phyloP scores from a whole-genome alignment of 2,329 filamentous ascomycete species.

The Xylaria multiplex region DNA sequence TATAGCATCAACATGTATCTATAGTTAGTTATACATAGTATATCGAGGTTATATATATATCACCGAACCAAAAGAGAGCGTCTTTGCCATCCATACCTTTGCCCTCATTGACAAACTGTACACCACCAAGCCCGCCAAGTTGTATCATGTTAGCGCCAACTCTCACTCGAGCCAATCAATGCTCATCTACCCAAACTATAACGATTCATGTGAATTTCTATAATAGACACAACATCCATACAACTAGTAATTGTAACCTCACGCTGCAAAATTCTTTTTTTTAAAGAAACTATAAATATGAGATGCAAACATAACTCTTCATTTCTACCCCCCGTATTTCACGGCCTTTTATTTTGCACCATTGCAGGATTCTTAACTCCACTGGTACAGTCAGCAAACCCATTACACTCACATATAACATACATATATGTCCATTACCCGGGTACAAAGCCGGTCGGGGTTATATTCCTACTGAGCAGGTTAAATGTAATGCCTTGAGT shows the following conservation, averaged over 20 bases:
- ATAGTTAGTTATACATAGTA: too few relatives aligned
- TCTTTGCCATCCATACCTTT: neutral
- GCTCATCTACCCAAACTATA: neutral
- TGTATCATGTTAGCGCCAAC: conserved; percentile 20
- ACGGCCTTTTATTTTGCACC: neutral
- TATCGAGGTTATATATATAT: too few relatives aligned
- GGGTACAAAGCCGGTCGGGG: conserved; percentile 30
- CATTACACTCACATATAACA: neutral
- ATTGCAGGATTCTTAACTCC: conserved; percentile 4
- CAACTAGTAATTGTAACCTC: neutral
- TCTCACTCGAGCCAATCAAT: conserved; percentile 8
- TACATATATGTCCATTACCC: conserved; percentile 12
- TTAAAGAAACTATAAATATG: neutral
- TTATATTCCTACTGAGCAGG: conserved; percentile 26
- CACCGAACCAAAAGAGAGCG: too few relatives aligned
- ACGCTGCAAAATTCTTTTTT: neutral
- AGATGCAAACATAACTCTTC: neutral
- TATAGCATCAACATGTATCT: too few relatives aligned
- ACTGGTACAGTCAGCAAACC: conserved; percentile 25
- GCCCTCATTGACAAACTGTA: too few relatives aligned
- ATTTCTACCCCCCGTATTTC: neutral
- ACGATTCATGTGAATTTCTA: neutral
- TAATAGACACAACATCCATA: neutral
- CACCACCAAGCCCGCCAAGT: conserved; percentile 9
- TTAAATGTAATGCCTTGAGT: neutral